Conservation (phyloP, 2,329 filamentous ascomycete genomes). For the Xylariaceae sp. region DNA sequence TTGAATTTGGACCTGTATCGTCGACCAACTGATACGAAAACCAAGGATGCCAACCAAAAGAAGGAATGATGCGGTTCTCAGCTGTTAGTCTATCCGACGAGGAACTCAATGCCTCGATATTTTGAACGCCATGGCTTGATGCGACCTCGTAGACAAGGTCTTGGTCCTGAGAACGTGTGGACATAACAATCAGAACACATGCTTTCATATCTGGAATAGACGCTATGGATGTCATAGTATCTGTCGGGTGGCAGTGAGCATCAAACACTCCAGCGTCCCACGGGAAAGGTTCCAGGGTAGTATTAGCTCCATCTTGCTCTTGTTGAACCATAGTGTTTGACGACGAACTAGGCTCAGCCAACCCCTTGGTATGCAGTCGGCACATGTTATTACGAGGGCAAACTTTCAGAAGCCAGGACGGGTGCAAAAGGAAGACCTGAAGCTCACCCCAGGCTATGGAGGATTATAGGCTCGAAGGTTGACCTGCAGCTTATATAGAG, state of each 20-base stretch:
- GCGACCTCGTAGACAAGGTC: slow-evolving; percentile 64
- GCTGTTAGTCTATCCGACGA: slow-evolving; percentile 9
- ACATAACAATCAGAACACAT: slow-evolving; percentile 68
- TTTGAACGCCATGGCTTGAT: slow-evolving; percentile 46
- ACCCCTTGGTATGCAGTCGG: slow-evolving; percentile 20
- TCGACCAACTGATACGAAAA: slow-evolving; percentile 75
- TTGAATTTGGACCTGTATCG: slow-evolving; percentile 41
- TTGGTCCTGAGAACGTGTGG: slow-evolving; percentile 72
- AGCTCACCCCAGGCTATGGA: not conserved
- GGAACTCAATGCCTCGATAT: slow-evolving; percentile 20
- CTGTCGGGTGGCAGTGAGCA: slow-evolving; percentile 81
- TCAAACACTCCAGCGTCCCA: slow-evolving; percentile 72
- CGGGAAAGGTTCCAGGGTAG: slow-evolving; percentile 46
- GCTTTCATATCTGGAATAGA: slow-evolving; percentile 63
- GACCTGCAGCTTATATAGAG: too few species aligned
- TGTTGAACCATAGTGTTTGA: slow-evolving; percentile 4
- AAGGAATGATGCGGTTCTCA: slow-evolving; percentile 53
- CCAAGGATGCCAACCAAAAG: slow-evolving; percentile 89
- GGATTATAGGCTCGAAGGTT: slow-evolving; percentile 1
- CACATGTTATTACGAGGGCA: slow-evolving; percentile 22
- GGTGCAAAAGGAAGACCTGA: too few species aligned
- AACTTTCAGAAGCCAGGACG: too few species aligned
- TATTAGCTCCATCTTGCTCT: slow-evolving; percentile 7
- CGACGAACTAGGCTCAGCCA: slow-evolving; percentile 7
- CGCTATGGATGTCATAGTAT: slow-evolving; percentile 62